A percentile compares a stretch with the other conserved stretches of the same genome.
These are phyloP conservation scores for Mariannaea elegans DNA, from an alignment of 2,329 filamentous ascomycete species.

Conservation along the genomic window DNA sequence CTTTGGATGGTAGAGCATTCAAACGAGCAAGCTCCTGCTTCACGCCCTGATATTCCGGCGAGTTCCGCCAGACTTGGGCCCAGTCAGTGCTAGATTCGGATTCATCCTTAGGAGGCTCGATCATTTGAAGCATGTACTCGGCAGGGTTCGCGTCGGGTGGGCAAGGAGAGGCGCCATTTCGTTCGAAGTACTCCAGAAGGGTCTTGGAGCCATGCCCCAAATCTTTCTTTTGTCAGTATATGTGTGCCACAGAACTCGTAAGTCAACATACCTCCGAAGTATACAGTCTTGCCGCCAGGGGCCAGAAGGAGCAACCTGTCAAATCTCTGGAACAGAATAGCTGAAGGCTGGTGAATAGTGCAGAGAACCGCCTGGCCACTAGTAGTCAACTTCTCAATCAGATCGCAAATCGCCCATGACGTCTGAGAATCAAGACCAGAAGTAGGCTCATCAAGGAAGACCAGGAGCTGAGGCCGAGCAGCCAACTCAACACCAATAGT, in stretches of 20 bases:
- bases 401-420: slow-evolving; percentile 76
- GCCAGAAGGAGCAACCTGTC: slow-evolving; percentile 65
- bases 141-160: slow-evolving; percentile 68
- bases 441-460: slow-evolving; percentile 82
- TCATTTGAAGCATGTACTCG: slow-evolving; percentile 69
- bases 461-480: slow-evolving; percentile 74
- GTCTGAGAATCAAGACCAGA: slow-evolving; percentile 80
- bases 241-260: not conserved
- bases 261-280: slow-evolving; percentile 61
- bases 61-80: slow-evolving; percentile 48
- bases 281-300: slow-evolving; percentile 65
- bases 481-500: slow-evolving; percentile 82
- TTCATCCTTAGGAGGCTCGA: slow-evolving; percentile 34
- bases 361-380: slow-evolving; percentile 55
- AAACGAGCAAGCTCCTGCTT: slow-evolving; percentile 37
- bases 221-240: not conserved
- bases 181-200: slow-evolving; percentile 66
- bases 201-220: slow-evolving; percentile 54
- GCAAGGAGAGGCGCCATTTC: slow-evolving; percentile 66
- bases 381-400: slow-evolving; percentile 71
- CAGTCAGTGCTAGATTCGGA: slow-evolving; percentile 54
- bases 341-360: slow-evolving; percentile 58
- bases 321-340: slow-evolving; percentile 57
- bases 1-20: slow-evolving; percentile 13
- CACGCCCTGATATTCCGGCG: slow-evolving; percentile 48